Percentiles rank a stretch among this genome's conserved stretches.
Conservation (phyloP, 495 filamentous ascomycete genomes). For the Neurospora sublineolata region DNA sequence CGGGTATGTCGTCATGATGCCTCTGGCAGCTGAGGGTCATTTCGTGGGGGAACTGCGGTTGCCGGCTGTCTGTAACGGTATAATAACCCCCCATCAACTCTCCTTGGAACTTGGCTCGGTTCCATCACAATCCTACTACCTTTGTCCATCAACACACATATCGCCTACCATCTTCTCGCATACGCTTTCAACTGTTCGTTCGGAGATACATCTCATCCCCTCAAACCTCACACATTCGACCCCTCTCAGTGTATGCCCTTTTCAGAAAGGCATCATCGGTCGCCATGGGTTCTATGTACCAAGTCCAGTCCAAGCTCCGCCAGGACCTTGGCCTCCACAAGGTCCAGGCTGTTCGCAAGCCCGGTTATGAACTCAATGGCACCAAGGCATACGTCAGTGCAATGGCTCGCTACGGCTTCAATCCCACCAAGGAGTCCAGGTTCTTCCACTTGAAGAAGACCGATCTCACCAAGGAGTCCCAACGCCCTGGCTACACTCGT, state of each 20-base stretch:
- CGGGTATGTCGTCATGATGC: too few relatives aligned
- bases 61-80: neutral
- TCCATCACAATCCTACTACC: neutral
- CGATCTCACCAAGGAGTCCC: conserved; percentile 3
- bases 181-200: neutral
- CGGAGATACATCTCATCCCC: neutral
- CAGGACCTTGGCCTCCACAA: conserved; percentile 32
- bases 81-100: neutral
- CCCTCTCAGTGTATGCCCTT: neutral
- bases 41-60: neutral
- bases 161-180: neutral
- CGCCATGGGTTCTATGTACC: conserved; percentile 24
- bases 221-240: neutral
- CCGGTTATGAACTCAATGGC: conserved; percentile 52
- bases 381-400: conserved; percentile 62
- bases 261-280: neutral
- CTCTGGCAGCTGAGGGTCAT: too few relatives aligned
- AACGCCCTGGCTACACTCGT: conserved; percentile 26
- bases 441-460: conserved; percentile 34
- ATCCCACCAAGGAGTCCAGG: conserved; percentile 48
- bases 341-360: conserved; percentile 43
- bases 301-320: conserved; percentile 23
- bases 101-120: neutral
- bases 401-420: conserved; percentile 59
- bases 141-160: neutral